Base-by-base conservation (phyloP, 495 filamentous ascomycete species). In the Neurospora sp. region DNA sequence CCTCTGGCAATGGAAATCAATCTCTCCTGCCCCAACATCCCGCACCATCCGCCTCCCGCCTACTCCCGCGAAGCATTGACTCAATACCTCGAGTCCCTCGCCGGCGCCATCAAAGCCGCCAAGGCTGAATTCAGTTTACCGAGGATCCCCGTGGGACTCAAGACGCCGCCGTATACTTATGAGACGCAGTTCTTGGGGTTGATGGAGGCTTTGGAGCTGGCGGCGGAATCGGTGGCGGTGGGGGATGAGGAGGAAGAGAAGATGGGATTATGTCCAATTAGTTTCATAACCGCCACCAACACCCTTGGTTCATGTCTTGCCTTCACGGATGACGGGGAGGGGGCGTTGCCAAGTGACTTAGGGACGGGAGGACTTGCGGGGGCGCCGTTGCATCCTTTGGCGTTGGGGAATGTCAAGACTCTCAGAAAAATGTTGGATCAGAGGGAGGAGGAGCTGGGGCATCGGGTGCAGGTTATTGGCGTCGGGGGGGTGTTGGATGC, bases 21-120 rank as follows among this genome's bases (percentile, higher is more conserved):
- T 77, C 87, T 93, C 62, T 89, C 86, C 75, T 93, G 91, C 76
- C 91, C 91, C 0, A 93, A 93, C 80, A 93, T 93, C 72, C 84
- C 85, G 18, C 77, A 82, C 59, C 85, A 85, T 39, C 91, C 91
- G 0, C 91, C 92, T 14, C 90, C 90, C 4, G 91, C 91, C 0
- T 93, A 92, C 79, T 84, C 84, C 9, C 76, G 79, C 10, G 54
- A 73, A 0, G 77, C 80, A 0, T 78, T 93, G 18, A 23, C 71
- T 0, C 73, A 77, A 20, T 92, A 92, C 75, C 78, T 93, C 5
- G 39, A 62, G 0, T 35, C 75, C 0, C 78, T 90, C n/a, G 5
- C 31, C 5, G 7, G 14, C 1, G 69, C 46, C 10, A 69, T 77
- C 16, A 23, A 27, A 14, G 35, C 46, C n/a, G 73, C 76, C 31